Evolutionary conservation across 2,329 filamentous ascomycete genomes (phyloP).

Genomic region (Colletotrichum sp.): DNA sequence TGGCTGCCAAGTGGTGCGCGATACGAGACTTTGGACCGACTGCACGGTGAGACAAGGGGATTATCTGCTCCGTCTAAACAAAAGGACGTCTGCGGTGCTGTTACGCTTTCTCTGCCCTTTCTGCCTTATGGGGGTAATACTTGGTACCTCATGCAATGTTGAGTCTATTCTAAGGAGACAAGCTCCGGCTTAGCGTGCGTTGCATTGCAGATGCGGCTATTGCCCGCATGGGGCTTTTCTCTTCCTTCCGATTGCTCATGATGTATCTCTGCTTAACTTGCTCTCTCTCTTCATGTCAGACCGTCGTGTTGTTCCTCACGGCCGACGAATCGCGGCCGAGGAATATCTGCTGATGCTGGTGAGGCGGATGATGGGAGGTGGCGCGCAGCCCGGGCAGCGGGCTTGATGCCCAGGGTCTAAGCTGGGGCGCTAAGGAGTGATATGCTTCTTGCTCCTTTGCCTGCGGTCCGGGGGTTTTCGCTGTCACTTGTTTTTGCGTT

Average conservation of each 20-base stretch:
- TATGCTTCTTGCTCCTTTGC: background rate
- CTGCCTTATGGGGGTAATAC: background rate
- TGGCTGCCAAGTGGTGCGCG: background rate
- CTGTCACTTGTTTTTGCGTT: background rate
- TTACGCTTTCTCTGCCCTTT: background rate
- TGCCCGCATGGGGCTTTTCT: background rate
- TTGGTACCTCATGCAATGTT: background rate
- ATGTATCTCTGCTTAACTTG: background rate
- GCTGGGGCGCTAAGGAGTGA: background rate
- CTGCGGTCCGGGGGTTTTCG: background rate
- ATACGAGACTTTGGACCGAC: background rate
- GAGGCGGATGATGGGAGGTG: background rate
- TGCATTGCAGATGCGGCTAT: background rate
- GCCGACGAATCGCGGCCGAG: background rate
- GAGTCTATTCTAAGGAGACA: background rate
- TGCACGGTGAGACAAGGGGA: background rate
- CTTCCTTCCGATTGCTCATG: background rate
- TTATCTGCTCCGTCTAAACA: background rate
- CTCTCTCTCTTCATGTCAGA: background rate
- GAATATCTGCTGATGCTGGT: background rate
- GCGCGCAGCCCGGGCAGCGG: background rate
- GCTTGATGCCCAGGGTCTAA: background rate
- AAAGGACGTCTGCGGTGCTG: background rate
- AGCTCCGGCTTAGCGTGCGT: background rate
- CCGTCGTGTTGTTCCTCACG: fast-evolving